Percentiles rank a stretch among this genome's conserved stretches.
These are phyloP conservation scores for Phyllosticta citrichinensis DNA, from an alignment of 2,329 filamentous ascomycete species.

Conservation along the genomic window DNA sequence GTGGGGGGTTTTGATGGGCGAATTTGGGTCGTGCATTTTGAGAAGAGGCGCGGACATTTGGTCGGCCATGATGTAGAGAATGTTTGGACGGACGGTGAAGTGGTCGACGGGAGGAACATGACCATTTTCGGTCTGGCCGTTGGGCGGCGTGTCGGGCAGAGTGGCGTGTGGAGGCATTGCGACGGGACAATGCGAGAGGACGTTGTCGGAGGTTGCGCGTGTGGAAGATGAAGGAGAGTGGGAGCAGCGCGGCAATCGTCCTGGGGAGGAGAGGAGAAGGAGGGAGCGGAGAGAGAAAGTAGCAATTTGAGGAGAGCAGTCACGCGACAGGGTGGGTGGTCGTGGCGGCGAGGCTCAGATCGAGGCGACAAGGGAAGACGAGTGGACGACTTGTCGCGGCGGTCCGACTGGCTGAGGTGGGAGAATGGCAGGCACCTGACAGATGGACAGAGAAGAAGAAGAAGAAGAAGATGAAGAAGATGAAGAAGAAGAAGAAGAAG, in stretches of 20 bases:
- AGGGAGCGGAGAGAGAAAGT: not conserved
- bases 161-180: slow-evolving; percentile 10
- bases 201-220: not conserved
- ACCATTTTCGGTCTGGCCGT: slow-evolving; percentile 5
- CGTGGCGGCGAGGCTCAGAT: not conserved
- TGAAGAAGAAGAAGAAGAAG: too few relatives aligned
- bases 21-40: slow-evolving; percentile 82
- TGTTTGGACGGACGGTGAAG: slow-evolving; percentile 51
- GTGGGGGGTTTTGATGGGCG: slow-evolving; percentile 86
- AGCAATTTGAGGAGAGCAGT: slow-evolving; percentile 2
- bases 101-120: slow-evolving; percentile 3
- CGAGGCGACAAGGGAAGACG: not conserved
- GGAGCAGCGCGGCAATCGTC: not conserved
- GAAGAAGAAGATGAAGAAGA: not conserved
- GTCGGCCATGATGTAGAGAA: slow-evolving; percentile 93
- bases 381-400: not conserved
- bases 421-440: not conserved
- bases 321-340: slow-evolving; percentile 3
- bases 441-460: not conserved
- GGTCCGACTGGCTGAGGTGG: not conserved
- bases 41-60: slow-evolving; percentile 84
- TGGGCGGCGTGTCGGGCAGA: slow-evolving; percentile 10
- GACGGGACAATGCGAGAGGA: not conserved
- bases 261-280: not conserved
- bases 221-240: not conserved